Evolutionary conservation across 495 filamentous ascomycete species (phyloP), one percentile per base, ranked within the genome.

Genomic region (Lophium mytilinum): DNA sequence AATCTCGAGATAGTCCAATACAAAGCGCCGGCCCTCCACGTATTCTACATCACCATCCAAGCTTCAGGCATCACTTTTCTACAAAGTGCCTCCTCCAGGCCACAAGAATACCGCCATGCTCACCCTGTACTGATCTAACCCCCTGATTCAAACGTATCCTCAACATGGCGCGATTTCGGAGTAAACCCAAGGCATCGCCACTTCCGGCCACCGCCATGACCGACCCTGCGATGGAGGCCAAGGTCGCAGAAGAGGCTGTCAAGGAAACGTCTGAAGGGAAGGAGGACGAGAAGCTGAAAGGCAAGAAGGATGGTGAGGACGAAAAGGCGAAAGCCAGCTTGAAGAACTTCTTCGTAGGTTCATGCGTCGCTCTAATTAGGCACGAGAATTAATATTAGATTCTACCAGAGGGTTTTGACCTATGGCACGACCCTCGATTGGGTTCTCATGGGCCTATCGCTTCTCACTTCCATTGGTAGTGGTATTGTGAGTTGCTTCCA

Each of bases 401-500:
- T n/a, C 14, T 21, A 17, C 7, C 19, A 68, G 65, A 46, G 65
- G 40, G 60, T 68, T 0, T 50, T 66, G 11, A 33, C 50, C 6
- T 68, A 63, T 56, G 65, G 56, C 3, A 68, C 55, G 0, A 18
- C 15, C 11, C 52, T 68, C 9, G 65, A 68, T 54, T 21, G 30
- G 7, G 18, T 62, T 34, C 57, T 68, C 3, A 56, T 68, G 40
- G 45, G 17, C 12, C 1, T 50, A 24, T 54, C 36, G 24, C 40
- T 55, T 1, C 17, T 65, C 18, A 55, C 67, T 10, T 61, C 64
- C 12, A 62, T 69, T 54, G 67, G 64, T 15, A 58, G 62, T 43
- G 67, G 67, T 9, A 56, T 60, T 48, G 65, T 63, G 36, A 45
- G 57, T 57, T 35, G 15, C 41, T 17, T 35, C 30, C 3, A 30